Conservation (phyloP, 352 stramenopile species). For the Blastocystis sp. region DNA sequence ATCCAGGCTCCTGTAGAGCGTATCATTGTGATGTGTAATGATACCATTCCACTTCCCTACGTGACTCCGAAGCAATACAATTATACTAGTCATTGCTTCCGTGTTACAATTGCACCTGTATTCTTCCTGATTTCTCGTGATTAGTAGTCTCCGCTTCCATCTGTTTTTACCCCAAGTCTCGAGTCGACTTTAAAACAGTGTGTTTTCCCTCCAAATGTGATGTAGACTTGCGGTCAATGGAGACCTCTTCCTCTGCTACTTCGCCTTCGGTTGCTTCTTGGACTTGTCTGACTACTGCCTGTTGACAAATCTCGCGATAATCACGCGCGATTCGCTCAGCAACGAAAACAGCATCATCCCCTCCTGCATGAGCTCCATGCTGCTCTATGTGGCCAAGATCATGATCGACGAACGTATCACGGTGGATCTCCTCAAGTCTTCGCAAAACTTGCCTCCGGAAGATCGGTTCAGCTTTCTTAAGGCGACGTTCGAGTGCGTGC, state of each 20-base stretch:
- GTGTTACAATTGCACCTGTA: neutral
- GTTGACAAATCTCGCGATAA: conserved; percentile 15
- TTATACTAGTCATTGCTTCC: neutral
- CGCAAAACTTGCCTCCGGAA: neutral
- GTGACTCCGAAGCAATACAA: neutral
- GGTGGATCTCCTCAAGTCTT: neutral
- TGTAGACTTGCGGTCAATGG: neutral
- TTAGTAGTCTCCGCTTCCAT: neutral
- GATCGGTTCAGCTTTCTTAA: neutral
- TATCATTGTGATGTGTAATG: conserved; percentile 1
- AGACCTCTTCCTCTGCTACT: conserved; percentile 7
- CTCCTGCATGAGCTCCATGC: neutral
- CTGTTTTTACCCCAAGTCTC: neutral
- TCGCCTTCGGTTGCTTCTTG: conserved; percentile 5
- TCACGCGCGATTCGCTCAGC: neutral
- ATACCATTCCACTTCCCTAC: neutral
- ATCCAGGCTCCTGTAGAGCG: neutral
- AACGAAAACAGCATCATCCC: neutral
- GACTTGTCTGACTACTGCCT: neutral
- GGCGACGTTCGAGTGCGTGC: neutral
- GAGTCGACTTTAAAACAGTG: neutral
- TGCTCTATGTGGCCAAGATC: neutral
- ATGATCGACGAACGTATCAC: neutral
- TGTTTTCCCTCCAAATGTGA: neutral
- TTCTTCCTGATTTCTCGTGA: neutral